A percentile compares a stretch with the other conserved stretches of the same genome.
Conservation (phyloP, 768 basidiomycete species). For the Russula ochroleuca region DNA sequence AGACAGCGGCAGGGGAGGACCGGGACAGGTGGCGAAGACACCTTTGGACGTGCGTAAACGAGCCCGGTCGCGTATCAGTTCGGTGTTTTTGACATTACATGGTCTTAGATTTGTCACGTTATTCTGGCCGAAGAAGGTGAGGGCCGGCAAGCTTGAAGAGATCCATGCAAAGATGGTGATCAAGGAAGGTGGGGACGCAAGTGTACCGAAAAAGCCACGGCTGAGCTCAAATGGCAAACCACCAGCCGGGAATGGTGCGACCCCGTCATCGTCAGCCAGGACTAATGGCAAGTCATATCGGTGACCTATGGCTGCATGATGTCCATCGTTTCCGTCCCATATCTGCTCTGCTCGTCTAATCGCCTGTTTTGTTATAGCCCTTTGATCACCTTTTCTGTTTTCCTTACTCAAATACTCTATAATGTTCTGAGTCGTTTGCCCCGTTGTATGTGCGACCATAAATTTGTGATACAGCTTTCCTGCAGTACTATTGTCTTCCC, state of each 20-base stretch:
- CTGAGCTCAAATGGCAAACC: slow-evolving; percentile 44
- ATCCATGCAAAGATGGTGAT: slow-evolving; percentile 96
- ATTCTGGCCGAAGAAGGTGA: slow-evolving; percentile 98
- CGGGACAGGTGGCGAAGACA: slow-evolving; percentile 85
- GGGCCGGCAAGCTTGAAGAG: slow-evolving; percentile 87
- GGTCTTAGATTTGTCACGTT: slow-evolving; percentile 77
- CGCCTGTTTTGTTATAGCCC: slow-evolving; percentile 4
- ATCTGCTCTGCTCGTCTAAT: neutral
- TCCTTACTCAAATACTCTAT: slow-evolving; percentile 22
- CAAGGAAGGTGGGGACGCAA: slow-evolving; percentile 63
- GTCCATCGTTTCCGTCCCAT: neutral
- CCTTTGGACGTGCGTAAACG: slow-evolving; percentile 84
- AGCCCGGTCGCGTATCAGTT: neutral
- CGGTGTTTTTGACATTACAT: slow-evolving; percentile 12
- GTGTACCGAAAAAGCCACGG: slow-evolving; percentile 56
- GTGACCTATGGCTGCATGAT: slow-evolving; percentile 34
- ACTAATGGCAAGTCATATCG: slow-evolving; percentile 61
- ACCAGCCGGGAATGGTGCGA: slow-evolving; percentile 37
- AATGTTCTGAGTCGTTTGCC: slow-evolving; percentile 11
- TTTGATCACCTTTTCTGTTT: slow-evolving; percentile 1
- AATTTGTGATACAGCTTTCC: slow-evolving; percentile 14
- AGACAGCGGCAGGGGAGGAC: slow-evolving; percentile 77
- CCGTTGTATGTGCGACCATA: slow-evolving; percentile 16
- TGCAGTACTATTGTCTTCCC: slow-evolving; percentile 3
- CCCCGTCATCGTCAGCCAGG: slow-evolving; percentile 44